phyloP scores from a whole-genome alignment of 805 yeast species.

The Spathaspora sp. region DNA sequence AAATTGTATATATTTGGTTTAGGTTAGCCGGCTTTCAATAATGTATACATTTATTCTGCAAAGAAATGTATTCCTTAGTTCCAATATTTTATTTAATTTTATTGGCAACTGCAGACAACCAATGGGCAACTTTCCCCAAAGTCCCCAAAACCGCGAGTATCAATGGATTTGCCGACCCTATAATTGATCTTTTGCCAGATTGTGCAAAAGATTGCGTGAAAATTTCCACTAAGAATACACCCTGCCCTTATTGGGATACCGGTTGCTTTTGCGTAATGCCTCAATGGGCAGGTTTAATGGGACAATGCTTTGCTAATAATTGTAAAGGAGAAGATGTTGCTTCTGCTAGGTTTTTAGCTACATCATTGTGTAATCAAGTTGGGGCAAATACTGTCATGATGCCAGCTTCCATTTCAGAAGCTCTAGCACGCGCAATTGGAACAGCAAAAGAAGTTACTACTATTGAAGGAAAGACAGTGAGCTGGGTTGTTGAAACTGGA shows the following conservation, averaged over 20 bases:
- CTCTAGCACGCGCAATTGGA: slow-evolving; percentile 14
- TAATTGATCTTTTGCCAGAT: slow-evolving; percentile 31
- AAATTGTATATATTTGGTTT: background rate
- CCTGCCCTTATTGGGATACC: slow-evolving; percentile 50
- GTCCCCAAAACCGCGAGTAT: slow-evolving; percentile 44
- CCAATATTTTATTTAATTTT: background rate
- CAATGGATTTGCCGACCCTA: slow-evolving; percentile 48
- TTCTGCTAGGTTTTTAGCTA: slow-evolving; percentile 38
- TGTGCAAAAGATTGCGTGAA: slow-evolving; percentile 42
- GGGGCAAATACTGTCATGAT: slow-evolving; percentile 44
- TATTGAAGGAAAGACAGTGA: slow-evolving; percentile 9
- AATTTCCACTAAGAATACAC: slow-evolving; percentile 32
- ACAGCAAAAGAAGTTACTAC: slow-evolving; percentile 8
- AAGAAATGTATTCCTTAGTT: background rate
- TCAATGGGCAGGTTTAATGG: slow-evolving; percentile 41
- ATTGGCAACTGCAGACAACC: slow-evolving; percentile 8
- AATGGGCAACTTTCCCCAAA: slow-evolving; percentile 36
- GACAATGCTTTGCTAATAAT: slow-evolving; percentile 32
- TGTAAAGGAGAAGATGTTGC: slow-evolving; percentile 35
- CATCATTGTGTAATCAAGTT: slow-evolving; percentile 35
- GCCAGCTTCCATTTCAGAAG: slow-evolving; percentile 23
- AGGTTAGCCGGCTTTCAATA: background rate
- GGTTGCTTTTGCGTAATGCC: slow-evolving; percentile 48
- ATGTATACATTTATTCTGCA: background rate
- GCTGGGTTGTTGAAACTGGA: slow-evolving; percentile 5